Evolutionary conservation across 257 asterid genomes (phyloP), one percentile per base, ranked within the genome.

Genomic region (Nicotiana tomentosiformis): DNA sequence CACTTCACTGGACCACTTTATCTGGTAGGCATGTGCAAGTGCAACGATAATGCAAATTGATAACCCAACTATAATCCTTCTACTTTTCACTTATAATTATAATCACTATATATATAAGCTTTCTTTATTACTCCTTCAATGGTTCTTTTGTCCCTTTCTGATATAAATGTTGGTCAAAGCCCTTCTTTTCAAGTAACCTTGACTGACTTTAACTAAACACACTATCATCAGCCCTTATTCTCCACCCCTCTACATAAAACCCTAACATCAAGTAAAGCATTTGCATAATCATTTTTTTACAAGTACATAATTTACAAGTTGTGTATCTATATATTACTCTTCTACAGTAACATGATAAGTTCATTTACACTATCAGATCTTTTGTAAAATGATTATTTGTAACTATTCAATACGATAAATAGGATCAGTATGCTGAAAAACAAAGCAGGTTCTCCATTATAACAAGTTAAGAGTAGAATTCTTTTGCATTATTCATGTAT

Each of bases 81-180:
- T 10, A 32, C 10, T 10, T 74, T 4, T 49, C 35, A 49, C 35
- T 26, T 70, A 12, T 69, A 69, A 67, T 43, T 70, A 12, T 69
- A 69, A 67, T 43, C 35, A 69, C 37, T n/a, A 23, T 46, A 26
- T 4, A 23, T 46, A 26, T 4, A 23, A 51, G 7, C 43, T 26
- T 11, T 74, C 62, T 7, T 74, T 74, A 51, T 23, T 51, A 72
- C 78, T 58, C 26, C 26, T 15, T 49, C 60, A 49, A 70, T 43
- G 77, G 35, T 62, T 55, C 49, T 80, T 86, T 68, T 84, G 89
- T 77, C 87, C 39, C 61, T 20, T 81, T 67, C 30, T 83, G 81
- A 82, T 74, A 66, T 56, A 43, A 84, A 55, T 46, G 39, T 65
- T 87, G 85, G 90, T 87, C 88, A 87, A 83, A 84, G 66, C 82